These are phyloP conservation scores for Schizonepeta tenuifolia DNA, from an alignment of 257 asterid species.

Conservation along the genomic window DNA sequence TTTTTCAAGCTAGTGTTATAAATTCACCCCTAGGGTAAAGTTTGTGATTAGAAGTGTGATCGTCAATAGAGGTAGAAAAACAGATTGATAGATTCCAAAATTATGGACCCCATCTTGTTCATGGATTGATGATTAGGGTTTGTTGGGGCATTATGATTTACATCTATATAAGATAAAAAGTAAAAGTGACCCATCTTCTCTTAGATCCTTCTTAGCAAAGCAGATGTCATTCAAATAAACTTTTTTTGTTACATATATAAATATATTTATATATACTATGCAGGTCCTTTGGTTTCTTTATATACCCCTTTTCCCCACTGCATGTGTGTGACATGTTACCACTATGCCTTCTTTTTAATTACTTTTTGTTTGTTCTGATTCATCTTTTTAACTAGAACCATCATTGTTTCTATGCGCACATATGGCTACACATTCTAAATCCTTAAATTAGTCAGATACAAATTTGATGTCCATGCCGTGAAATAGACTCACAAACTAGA, in stretches of 20 bases:
- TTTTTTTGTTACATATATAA: slow-evolving; percentile 46
- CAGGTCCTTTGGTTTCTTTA: slow-evolving; percentile 51
- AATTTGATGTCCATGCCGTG: too few species aligned
- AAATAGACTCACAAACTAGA: too few species aligned
- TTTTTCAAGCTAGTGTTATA: too few species aligned
- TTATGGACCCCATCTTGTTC: slow-evolving; percentile 60
- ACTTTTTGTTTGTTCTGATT: slow-evolving; percentile 70
- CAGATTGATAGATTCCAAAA: slow-evolving; percentile 55
- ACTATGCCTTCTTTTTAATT: slow-evolving; percentile 38
- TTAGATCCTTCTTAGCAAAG: slow-evolving; percentile 66
- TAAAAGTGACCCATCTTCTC: slow-evolving; percentile 30
- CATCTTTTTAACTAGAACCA: background rate
- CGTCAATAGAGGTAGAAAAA: background rate
- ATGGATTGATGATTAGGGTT: slow-evolving; percentile 67
- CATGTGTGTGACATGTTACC: slow-evolving; percentile 62
- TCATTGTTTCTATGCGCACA: too few species aligned
- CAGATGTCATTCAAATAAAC: slow-evolving; percentile 52
- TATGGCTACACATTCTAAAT: too few species aligned
- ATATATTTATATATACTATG: slow-evolving; percentile 30
- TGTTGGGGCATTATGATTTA: slow-evolving; percentile 45
- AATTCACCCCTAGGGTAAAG: background rate
- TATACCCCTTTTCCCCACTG: slow-evolving; percentile 45
- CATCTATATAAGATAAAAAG: slow-evolving; percentile 33
- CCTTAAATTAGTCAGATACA: too few species aligned
- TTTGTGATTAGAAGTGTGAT: slow-evolving; percentile 22